These are phyloP conservation scores for Rutstroemia sp. DNA, from an alignment of 2,329 filamentous ascomycete genomes.

Conservation along the genomic window DNA sequence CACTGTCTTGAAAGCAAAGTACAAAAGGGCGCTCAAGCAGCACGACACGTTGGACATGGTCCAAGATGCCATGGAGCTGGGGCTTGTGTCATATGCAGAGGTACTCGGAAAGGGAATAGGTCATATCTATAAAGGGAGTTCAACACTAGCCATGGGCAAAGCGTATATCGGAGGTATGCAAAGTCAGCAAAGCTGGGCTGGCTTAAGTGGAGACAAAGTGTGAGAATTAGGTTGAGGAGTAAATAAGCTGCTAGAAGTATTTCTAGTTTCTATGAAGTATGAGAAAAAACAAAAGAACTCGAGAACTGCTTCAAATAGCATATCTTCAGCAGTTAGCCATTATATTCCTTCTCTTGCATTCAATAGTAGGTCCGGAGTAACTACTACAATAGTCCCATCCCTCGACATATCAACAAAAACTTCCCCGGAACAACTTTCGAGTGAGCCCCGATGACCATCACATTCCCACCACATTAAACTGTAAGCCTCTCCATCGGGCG, in stretches of 20 bases:
- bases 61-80: conserved; percentile 12
- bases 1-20: conserved; percentile 6
- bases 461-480: conserved; percentile 6
- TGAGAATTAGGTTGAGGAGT: too few relatives aligned
- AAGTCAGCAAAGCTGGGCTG: conserved; percentile 4
- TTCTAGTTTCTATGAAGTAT: too few relatives aligned
- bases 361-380: too few relatives aligned
- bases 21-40: conserved; percentile 12
- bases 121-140: conserved; percentile 6
- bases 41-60: conserved; percentile 14
- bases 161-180: conserved; percentile 9
- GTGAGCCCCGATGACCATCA: too few relatives aligned
- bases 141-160: conserved; percentile 11
- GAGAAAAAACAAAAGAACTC: too few relatives aligned
- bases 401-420: too few relatives aligned
- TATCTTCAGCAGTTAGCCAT: too few relatives aligned
- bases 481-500: conserved; percentile 10
- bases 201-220: conserved; percentile 11
- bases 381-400: too few relatives aligned
- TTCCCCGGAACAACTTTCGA: too few relatives aligned
- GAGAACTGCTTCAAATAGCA: too few relatives aligned
- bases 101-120: conserved; percentile 9
- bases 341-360: too few relatives aligned
- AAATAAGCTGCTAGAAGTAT: too few relatives aligned
- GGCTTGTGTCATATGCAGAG: conserved; percentile 12